These are phyloP conservation scores for Xylaria telfairii DNA, from an alignment of 495 filamentous ascomycete genomes.

Conservation along the genomic window DNA sequence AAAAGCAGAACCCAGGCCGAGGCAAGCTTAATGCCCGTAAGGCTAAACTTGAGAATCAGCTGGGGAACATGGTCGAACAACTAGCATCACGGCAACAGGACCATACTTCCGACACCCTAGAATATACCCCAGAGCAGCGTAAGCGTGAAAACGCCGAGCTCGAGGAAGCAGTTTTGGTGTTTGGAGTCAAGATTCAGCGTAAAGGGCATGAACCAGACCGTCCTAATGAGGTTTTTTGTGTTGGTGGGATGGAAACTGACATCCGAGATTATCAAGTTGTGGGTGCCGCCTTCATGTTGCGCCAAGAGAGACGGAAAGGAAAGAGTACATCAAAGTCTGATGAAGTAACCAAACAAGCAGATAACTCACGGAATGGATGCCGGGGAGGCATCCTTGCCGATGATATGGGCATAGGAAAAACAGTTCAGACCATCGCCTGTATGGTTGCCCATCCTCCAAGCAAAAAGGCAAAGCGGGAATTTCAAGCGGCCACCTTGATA, in stretches of 20 bases:
- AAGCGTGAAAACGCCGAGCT: not conserved
- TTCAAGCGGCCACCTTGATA: not conserved
- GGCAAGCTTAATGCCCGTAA: not conserved
- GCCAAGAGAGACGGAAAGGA: constrained; percentile 27
- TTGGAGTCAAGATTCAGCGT: not conserved
- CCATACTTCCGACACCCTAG: not conserved
- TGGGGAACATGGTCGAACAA: not conserved
- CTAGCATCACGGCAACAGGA: not conserved
- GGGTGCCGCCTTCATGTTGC: constrained; percentile 42
- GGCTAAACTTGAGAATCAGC: not conserved
- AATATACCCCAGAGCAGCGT: not conserved
- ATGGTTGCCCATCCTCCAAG: constrained; percentile 60
- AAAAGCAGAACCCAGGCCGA: not conserved
- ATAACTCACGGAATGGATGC: not conserved
- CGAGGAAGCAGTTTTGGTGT: not conserved
- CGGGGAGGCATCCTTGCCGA: constrained; percentile 72
- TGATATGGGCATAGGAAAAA: constrained; percentile 80
- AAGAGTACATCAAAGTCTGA: not conserved
- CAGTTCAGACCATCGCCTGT: constrained; percentile 74
- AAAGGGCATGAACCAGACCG: not conserved
- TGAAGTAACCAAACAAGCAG: not conserved
- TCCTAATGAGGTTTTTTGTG: constrained; percentile 21
- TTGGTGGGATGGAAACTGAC: constrained; percentile 35
- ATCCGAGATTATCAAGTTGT: constrained; percentile 39
- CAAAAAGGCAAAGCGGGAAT: constrained; percentile 27